A percentile compares a stretch with the other conserved stretches of the same genome.
Evolutionary conservation across 441 rosid species (phyloP).

Genomic region (Theobroma grandiflorum): DNA sequence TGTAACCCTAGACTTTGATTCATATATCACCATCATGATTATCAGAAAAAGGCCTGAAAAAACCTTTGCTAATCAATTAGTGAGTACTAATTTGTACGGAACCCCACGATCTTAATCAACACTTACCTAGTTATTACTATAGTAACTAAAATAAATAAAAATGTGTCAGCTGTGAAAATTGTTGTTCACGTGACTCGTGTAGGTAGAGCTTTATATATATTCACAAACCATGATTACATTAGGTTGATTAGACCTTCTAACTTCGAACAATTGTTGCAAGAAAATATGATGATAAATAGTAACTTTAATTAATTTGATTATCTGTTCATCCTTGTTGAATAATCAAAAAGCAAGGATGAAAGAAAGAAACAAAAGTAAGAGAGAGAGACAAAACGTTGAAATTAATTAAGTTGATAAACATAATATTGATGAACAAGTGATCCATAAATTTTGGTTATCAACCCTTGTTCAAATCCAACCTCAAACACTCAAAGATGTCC

Average conservation of each 20-base stretch:
- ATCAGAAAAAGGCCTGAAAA: too few species aligned
- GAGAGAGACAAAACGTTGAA: not conserved
- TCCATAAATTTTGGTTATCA: slow-evolving; percentile 41
- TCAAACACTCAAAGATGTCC: slow-evolving; percentile 8
- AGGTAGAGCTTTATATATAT: too few species aligned
- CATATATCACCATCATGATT: not conserved
- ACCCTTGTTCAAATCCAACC: slow-evolving; percentile 35
- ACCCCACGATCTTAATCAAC: too few species aligned
- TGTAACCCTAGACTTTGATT: not conserved
- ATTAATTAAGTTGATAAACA: slow-evolving; percentile 17
- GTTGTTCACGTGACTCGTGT: slow-evolving; percentile 6
- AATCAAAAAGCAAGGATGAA: not conserved
- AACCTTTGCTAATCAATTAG: too few species aligned
- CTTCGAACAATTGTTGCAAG: not conserved
- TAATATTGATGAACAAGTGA: slow-evolving; percentile 38
- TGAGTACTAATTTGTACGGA: too few species aligned
- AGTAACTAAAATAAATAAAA: not conserved
- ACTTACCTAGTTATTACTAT: too few species aligned
- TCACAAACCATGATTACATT: too few species aligned
- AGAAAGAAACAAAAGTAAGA: not conserved
- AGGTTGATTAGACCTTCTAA: too few species aligned
- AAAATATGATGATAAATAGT: not conserved
- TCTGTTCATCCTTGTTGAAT: not conserved
- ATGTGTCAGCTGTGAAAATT: not conserved
- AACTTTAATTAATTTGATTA: not conserved